phyloP scores from a whole-genome alignment of 257 asterid genomes.

The Marsdenia floribunda region DNA sequence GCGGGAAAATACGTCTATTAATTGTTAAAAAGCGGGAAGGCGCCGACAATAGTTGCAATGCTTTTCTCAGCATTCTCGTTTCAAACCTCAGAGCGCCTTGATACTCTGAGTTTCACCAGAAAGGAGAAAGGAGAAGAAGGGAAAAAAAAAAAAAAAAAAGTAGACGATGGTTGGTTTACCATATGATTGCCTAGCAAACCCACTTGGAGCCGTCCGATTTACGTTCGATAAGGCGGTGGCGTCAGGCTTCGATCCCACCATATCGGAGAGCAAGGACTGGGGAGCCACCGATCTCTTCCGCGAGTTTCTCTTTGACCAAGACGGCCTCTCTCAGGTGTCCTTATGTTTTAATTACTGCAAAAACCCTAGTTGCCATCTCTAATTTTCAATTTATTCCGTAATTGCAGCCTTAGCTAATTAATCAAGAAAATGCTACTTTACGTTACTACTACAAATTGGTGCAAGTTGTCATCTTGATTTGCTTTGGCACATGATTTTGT shows the following conservation, averaged over 20 bases:
- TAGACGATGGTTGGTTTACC: conserved; percentile 68
- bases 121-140: background rate
- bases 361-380: background rate
- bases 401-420: background rate
- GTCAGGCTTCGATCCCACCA: conserved; percentile 36
- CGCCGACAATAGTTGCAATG: background rate
- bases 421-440: background rate
- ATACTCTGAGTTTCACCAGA: background rate
- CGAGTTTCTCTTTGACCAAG: conserved; percentile 59
- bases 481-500: background rate
- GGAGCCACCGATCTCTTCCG: conserved; percentile 68
- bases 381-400: background rate
- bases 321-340: conserved; percentile 57
- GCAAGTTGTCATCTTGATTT: background rate
- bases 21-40: conserved; percentile 18
- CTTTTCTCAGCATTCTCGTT: background rate
- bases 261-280: conserved; percentile 75
- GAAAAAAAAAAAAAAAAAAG: background rate
- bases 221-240: conserved; percentile 73
- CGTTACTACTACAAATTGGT: background rate
- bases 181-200: conserved; percentile 77
- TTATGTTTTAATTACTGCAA: background rate
- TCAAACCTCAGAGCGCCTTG: background rate
- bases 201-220: conserved; percentile 88
- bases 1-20: conserved; percentile 28